Percentiles rank a stretch among this genome's conserved stretches.
These are phyloP conservation scores for Chenopodium berlandieri DNA, from an alignment of 148 eudicot genomes.

Conservation along the genomic window DNA sequence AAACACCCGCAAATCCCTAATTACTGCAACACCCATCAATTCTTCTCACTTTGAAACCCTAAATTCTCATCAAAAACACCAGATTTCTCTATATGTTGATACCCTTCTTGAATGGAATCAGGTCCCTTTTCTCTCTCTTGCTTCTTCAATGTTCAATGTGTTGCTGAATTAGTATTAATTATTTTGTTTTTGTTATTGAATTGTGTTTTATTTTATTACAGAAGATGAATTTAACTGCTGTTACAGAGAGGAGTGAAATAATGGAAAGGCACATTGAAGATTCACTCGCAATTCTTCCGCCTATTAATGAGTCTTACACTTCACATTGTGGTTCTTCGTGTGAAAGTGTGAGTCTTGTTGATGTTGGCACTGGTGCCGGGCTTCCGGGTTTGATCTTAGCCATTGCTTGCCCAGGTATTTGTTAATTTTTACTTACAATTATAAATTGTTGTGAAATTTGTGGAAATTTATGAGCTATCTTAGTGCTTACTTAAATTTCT, in stretches of 20 bases:
- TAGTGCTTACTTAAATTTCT: background rate
- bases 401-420: constrained; percentile 82
- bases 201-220: constrained; percentile 27
- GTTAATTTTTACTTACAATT: background rate
- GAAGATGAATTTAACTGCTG: constrained; percentile 93
- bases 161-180: background rate
- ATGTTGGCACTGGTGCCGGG: constrained; percentile 90
- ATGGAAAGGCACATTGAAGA: constrained; percentile 92
- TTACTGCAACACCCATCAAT: constrained; percentile 25
- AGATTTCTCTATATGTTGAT: constrained; percentile 60
- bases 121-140: constrained; percentile 28
- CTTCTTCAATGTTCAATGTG: background rate
- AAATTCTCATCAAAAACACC: constrained; percentile 48
- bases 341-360: constrained; percentile 57
- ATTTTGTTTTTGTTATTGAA: background rate
- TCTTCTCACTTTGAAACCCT: constrained; percentile 48
- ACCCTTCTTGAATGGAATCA: constrained; percentile 91
- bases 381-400: constrained; percentile 90
- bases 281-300: constrained; percentile 70
- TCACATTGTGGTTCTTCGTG: constrained; percentile 49
- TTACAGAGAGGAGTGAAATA: constrained; percentile 59
- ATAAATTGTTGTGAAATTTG: background rate
- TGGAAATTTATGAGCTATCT: background rate
- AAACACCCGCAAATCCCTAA: constrained; percentile 24
- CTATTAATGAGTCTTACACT: constrained; percentile 47